These are phyloP conservation scores for Schwanniomyces pseudopolymorphus DNA, from an alignment of 805 yeast genomes.

Conservation along the genomic window DNA sequence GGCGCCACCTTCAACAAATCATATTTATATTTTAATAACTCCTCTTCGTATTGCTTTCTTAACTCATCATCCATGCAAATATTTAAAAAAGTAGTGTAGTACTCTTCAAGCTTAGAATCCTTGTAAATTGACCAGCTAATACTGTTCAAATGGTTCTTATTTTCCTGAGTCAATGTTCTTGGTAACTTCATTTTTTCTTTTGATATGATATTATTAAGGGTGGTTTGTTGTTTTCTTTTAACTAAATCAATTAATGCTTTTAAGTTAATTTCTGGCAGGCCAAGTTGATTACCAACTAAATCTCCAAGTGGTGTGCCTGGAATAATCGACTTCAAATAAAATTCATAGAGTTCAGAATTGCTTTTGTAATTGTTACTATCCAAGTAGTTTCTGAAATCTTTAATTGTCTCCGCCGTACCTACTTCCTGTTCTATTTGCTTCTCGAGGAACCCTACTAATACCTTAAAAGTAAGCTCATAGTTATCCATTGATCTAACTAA, in stretches of 20 bases:
- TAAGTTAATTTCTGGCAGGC: conserved; percentile 47
- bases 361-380: conserved; percentile 30
- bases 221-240: conserved; percentile 38
- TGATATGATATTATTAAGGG: conserved; percentile 40
- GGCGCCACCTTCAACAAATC: conserved; percentile 57
- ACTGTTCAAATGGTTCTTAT: conserved; percentile 35
- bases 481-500: conserved; percentile 39
- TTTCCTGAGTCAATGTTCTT: conserved; percentile 40
- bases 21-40: conserved; percentile 56
- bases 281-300: conserved; percentile 42
- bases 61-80: conserved; percentile 55
- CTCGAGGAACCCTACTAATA: conserved; percentile 45
- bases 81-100: conserved; percentile 59
- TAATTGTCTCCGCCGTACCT: conserved; percentile 48
- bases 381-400: conserved; percentile 47
- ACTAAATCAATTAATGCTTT: conserved; percentile 42
- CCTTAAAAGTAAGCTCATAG: conserved; percentile 45
- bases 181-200: conserved; percentile 52
- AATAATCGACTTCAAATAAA: conserved; percentile 47
- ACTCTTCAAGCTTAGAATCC: conserved; percentile 49
- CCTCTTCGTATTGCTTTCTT: conserved; percentile 61
- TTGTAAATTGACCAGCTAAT: conserved; percentile 48
- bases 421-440: conserved; percentile 40
- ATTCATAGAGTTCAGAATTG: conserved; percentile 38
- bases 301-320: conserved; percentile 62